Conservation (phyloP, 2,329 filamentous ascomycete species). For the Akanthomyces lecanii region DNA sequence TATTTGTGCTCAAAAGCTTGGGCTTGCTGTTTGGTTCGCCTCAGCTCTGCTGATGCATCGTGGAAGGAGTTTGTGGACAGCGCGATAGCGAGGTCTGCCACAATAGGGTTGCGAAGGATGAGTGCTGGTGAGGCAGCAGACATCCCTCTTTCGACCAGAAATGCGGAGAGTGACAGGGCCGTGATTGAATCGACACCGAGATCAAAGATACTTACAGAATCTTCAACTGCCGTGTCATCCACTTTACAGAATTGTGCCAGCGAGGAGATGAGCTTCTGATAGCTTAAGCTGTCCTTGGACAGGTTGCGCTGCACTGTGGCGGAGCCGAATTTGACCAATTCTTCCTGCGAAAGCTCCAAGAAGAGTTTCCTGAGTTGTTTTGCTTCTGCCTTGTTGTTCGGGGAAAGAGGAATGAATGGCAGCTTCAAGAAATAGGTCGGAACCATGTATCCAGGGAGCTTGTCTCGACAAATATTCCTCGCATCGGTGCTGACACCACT, state of each 20-base stretch:
- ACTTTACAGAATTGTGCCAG: slow-evolving; percentile 52
- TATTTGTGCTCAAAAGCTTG: slow-evolving; percentile 62
- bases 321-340: slow-evolving; percentile 55
- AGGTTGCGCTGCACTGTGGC: slow-evolving; percentile 18
- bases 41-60: slow-evolving; percentile 24
- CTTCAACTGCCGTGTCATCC: slow-evolving; percentile 39
- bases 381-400: slow-evolving; percentile 85
- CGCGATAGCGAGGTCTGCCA: slow-evolving; percentile 43
- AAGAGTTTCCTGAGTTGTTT: slow-evolving; percentile 68
- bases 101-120: slow-evolving; percentile 59
- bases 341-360: slow-evolving; percentile 51
- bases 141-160: slow-evolving; percentile 62
- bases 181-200: slow-evolving; percentile 86
- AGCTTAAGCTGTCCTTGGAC: slow-evolving; percentile 29
- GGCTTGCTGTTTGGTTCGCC: slow-evolving; percentile 56
- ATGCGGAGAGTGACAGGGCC: slow-evolving; percentile 63
- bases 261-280: slow-evolving; percentile 46
- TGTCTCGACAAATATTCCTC: slow-evolving; percentile 60
- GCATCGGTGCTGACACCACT: slow-evolving; percentile 42
- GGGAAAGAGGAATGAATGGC: slow-evolving; percentile 69
- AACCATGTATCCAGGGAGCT: slow-evolving; percentile 82
- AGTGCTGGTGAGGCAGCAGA: slow-evolving; percentile 56
- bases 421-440: slow-evolving; percentile 77
- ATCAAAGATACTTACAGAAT: slow-evolving; percentile 71
- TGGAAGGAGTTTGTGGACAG: slow-evolving; percentile 24